Base-by-base conservation (phyloP, 805 yeast genomes). In the Starmerella potacharoeniae region DNA sequence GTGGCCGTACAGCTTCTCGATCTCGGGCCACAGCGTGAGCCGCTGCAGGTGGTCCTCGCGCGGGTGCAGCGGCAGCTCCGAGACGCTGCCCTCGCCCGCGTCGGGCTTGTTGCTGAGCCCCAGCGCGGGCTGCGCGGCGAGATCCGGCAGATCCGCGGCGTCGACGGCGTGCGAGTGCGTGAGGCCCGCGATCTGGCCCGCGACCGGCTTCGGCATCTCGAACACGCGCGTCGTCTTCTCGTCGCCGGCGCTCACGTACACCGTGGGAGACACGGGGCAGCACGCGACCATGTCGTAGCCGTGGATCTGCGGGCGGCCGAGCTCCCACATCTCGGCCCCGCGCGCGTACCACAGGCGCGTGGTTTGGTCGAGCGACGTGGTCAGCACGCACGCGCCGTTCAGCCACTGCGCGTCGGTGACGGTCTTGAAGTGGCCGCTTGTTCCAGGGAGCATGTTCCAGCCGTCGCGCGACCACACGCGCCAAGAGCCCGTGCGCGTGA, bases 221-320 rank as follows among this genome's bases (percentile, higher is more conserved):
- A 95, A 93, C 0, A 89, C 86, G 62, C 99, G 75, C 59, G 91
- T 69, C 10, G 88, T 82, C 71, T 93, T 95, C 66, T 93, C 99
- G 66, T 95, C 99, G 49, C 97, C 97, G 14, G 90, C 97, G 53
- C 96, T 86, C 3, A 90, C 85, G 71, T 86, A 91, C 59, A 77
- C 73, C 0, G 84, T 74, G 50, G 74, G 69, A 16, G 78, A 69
- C 13, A 93, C 68, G 11, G 84, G 75, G 40, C 82, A 79, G 7
- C 86, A 73, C 61, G 95, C 82, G 40, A 86, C 76, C 97, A 93
- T 89, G 66, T 93, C 97, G 66, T 88, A 93, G 8, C 99, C 99
- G 68, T 93, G 99, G 59, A 93, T 93, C 69, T 93, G 99, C 0
- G 98, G 97, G 62, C 99, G 78, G 1, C 96, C 87, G 68, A 93